Evolutionary conservation across 176 grass and related monocot species (phyloP).

Genomic region (Saccharum officinarum): DNA sequence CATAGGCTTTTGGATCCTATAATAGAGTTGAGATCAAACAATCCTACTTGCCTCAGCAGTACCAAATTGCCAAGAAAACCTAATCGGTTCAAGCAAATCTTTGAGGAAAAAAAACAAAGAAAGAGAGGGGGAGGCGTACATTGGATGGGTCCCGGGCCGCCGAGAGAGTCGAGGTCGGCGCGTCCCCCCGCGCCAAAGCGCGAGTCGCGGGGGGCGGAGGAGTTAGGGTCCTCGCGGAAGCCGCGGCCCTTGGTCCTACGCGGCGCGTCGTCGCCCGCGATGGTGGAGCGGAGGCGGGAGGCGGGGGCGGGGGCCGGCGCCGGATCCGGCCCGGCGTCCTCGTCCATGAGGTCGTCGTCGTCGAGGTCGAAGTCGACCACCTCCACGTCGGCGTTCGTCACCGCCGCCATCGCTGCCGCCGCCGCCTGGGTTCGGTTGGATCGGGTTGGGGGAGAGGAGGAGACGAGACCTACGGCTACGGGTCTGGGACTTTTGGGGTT

Average conservation of each 20-base stretch:
- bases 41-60: neutral
- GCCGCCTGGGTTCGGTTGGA: neutral
- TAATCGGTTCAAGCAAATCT: neutral
- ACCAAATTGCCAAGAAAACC: neutral
- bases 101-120: neutral
- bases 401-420: slow-evolving; percentile 32
- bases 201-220: slow-evolving; percentile 45
- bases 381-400: slow-evolving; percentile 67
- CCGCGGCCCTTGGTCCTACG: slow-evolving; percentile 89
- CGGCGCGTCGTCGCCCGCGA: slow-evolving; percentile 44
- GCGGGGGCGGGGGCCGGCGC: slow-evolving; percentile 30
- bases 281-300: slow-evolving; percentile 73
- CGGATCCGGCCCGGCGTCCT: slow-evolving; percentile 54
- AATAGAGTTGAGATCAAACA: neutral
- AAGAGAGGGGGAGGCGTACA: slow-evolving; percentile 38
- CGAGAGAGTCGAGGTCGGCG: slow-evolving; percentile 59
- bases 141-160: slow-evolving; percentile 71
- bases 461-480: neutral
- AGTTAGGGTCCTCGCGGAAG: slow-evolving; percentile 64
- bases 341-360: slow-evolving; percentile 96
- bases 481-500: slow-evolving; percentile 14
- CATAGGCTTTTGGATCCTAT: neutral
- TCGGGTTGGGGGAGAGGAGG: neutral
- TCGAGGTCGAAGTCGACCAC: slow-evolving; percentile 89
- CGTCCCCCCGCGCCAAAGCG: slow-evolving; percentile 45